A percentile compares a stretch with the other conserved stretches of the same genome.
Conservation (phyloP, 805 yeast genomes). For the Pichia membranifaciens region DNA sequence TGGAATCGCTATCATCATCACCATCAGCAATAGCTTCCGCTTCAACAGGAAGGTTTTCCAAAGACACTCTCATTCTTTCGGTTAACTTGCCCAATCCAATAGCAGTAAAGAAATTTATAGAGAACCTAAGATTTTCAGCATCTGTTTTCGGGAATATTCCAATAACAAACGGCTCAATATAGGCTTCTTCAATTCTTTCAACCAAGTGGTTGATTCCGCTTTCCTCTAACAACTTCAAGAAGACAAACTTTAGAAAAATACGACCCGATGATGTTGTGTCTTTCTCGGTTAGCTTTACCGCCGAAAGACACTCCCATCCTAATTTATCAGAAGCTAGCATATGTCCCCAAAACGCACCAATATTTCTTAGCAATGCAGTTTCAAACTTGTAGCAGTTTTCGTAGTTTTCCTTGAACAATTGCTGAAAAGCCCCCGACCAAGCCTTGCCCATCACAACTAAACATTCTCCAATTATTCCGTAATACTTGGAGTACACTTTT, state of each 20-base stretch:
- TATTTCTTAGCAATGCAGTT: constrained; percentile 65
- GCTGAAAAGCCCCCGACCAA: constrained; percentile 55
- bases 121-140: constrained; percentile 54
- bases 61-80: constrained; percentile 62
- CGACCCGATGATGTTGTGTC: constrained; percentile 78
- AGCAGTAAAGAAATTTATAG: constrained; percentile 89
- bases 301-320: constrained; percentile 54
- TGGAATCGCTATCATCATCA: constrained; percentile 3
- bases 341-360: constrained; percentile 85
- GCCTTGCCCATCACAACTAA: constrained; percentile 42
- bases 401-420: constrained; percentile 53
- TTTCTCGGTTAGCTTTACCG: constrained; percentile 56
- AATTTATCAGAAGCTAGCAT: constrained; percentile 64
- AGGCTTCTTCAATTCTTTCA: constrained; percentile 46
- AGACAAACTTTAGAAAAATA: constrained; percentile 72
- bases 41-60: constrained; percentile 22
- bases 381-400: constrained; percentile 58
- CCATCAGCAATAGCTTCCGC: constrained; percentile 15
- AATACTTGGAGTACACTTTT: constrained; percentile 77
- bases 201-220: constrained; percentile 53
- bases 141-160: constrained; percentile 65
- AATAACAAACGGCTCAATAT: constrained; percentile 39
- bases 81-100: constrained; percentile 83
- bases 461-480: constrained; percentile 69
- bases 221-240: constrained; percentile 74